Percentiles rank a stretch among this genome's conserved stretches.
These are phyloP conservation scores for Clonostachys byssicola DNA, from an alignment of 2,329 filamentous ascomycete species.

Conservation along the genomic window DNA sequence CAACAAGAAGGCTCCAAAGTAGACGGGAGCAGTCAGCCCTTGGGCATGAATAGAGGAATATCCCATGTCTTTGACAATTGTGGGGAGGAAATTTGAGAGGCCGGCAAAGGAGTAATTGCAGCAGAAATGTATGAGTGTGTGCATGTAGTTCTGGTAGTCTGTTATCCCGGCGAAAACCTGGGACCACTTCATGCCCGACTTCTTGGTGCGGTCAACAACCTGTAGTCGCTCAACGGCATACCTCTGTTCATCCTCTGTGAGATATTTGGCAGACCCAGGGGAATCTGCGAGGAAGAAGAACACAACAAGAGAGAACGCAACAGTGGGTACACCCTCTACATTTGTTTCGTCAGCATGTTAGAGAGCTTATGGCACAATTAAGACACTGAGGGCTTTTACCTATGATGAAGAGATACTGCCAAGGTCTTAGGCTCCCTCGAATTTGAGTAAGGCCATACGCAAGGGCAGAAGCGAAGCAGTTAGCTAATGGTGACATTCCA, in stretches of 20 bases:
- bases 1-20: conserved; percentile 29
- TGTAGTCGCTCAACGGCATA: conserved; percentile 2
- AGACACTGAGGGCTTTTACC: conserved; percentile 2
- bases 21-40: conserved; percentile 33
- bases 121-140: conserved; percentile 29
- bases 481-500: conserved; percentile 62
- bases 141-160: conserved; percentile 28
- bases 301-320: conserved; percentile 39
- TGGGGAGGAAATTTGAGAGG: conserved; percentile 33
- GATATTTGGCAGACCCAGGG: conserved; percentile 39
- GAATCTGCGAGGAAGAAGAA: conserved; percentile 50
- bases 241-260: conserved; percentile 27
- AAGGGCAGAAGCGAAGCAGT: conserved; percentile 62
- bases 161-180: conserved; percentile 21
- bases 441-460: conserved; percentile 62
- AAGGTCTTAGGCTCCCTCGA: conserved; percentile 50
- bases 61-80: conserved; percentile 32
- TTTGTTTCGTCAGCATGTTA: conserved; percentile 1
- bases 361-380: conserved; percentile 10
- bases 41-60: conserved; percentile 30
- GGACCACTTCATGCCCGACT: conserved; percentile 6
- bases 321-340: conserved; percentile 55
- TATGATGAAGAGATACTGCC: conserved; percentile 62
- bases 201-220: conserved; percentile 6
- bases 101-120: conserved; percentile 30